Evolutionary conservation across 2,329 filamentous ascomycete species (phyloP), one percentile per base, ranked within the genome.

Genomic region (Chaetomiaceae sp.): DNA sequence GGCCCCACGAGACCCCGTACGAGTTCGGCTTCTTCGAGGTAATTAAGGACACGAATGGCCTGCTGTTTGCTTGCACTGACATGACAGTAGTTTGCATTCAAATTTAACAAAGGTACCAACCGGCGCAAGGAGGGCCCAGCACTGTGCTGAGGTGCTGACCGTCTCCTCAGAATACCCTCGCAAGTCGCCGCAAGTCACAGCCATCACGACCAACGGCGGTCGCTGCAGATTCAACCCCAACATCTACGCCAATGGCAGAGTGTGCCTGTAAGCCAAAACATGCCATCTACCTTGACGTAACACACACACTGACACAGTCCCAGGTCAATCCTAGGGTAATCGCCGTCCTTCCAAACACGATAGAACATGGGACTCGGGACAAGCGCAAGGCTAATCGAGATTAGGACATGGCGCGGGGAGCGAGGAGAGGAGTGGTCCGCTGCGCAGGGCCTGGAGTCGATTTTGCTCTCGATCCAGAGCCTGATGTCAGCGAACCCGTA

Each of bases 11-110:
- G 63, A 95, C 91, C 0, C 91, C 92, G 0, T 99, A 99, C 70
- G 91, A 96, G 70, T 96, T 95, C 66, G 94, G 94, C 3, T 96
- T 96, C 73, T 97, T 95, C 67, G 91, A 97, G 79, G 91, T 94
- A 69, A 62, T 14, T 15, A 14, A 36, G 39, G 38, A n/a, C 20
- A 22, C 33, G 12, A 11, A 7, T 7, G 5, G 19, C 17, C 19
- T 17, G 17, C 11, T 48, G 4, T 25, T 17, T 20, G 19, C 8
- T 6, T 46, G 63, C 38, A 52, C 66, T 75, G 58, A 72, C 57
- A 43, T 33, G n/a, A 3, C 36, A 38, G 14, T 54, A 91, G 87
- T 95, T 95, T 66, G 69, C 76, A 0, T 82, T 95, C 63, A 87
- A 83, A 63, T 91, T 95, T 63, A 81, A 84, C 51, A 85, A 82